Evolutionary conservation across 1,139 yeast genomes (phyloP), one percentile per base, ranked within the genome.

Genomic region (Meyerozyma sp.): DNA sequence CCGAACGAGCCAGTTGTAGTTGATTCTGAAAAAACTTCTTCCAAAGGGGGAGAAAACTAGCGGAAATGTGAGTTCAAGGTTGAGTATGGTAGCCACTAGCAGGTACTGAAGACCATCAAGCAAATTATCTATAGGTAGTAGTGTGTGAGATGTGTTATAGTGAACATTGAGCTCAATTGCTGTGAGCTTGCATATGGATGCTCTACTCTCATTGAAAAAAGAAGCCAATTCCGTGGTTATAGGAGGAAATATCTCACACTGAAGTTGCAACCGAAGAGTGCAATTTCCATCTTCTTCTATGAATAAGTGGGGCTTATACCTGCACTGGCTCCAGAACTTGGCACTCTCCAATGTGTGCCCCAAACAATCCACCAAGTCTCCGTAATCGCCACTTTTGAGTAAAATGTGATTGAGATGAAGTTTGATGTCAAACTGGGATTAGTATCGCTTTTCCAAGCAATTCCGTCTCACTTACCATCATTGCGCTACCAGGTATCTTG

Each of bases 41-140:
- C 73, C 73, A 44, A 62, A 58, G 25, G 51, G 55, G n/a, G 75
- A 68, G 45, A 70, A 70, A 2, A 67, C 60, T 13, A 68, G 55
- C 1, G 77, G 77, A 40, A 52, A 61, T 37, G 45, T 43, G 36
- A 42, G 45, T 48, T 71, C 77, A 25, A 66, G 49, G 18, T 64
- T 53, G 21, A 70, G 14, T 7, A 65, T 38, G 49, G 68, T 54
- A 1, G 71, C 62, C 4, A 52, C 47, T 39, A 68, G 46, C 40
- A 63, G 51, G 44, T 68, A 66, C 44, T 69, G 62, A 32, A 67
- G 49, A n/a, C 56, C 54, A 7, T 48, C 47, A 11, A 55, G 37
- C n/a, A 64, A 32, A 3, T 51, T 45, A 8, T 46, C 43, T 5
- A 56, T 39, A 3, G 36, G 29, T 7, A 59, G 32, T 4, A 40